phyloP scores from a whole-genome alignment of 1,139 yeast genomes.

The Scheffersomyces lignicola region DNA sequence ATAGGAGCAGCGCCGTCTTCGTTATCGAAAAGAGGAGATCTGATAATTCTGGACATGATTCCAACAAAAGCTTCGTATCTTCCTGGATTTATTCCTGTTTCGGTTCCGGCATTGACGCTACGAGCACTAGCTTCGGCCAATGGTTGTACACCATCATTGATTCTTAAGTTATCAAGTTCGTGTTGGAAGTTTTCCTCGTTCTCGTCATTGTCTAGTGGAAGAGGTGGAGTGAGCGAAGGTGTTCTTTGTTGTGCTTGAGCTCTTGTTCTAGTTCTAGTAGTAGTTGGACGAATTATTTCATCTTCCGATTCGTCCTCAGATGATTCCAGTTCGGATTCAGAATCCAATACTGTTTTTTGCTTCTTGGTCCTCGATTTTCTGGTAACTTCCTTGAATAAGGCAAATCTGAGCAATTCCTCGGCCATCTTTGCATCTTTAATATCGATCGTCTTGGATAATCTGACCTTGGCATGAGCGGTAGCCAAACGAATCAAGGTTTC shows the following conservation, averaged over 20 bases:
- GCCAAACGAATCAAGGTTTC: conserved; percentile 95
- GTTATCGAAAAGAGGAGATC: conserved; percentile 47
- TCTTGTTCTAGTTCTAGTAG: conserved; percentile 13
- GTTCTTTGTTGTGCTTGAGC: conserved; percentile 12
- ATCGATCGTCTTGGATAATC: conserved; percentile 75
- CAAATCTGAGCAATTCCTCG: conserved; percentile 78
- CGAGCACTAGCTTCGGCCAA: conserved; percentile 24
- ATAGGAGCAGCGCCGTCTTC: conserved; percentile 46
- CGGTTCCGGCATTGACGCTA: conserved; percentile 17
- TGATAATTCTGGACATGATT: conserved; percentile 47
- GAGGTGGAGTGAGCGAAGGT: conserved; percentile 12
- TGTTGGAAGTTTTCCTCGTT: conserved; percentile 24
- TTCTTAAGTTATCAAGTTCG: conserved; percentile 23
- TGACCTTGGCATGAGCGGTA: conserved; percentile 95
- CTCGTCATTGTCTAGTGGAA: conserved; percentile 7
- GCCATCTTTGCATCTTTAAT: conserved; percentile 84
- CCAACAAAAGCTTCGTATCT: conserved; percentile 48
- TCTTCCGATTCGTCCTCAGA: conserved; percentile 26
- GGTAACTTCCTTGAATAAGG: conserved; percentile 77
- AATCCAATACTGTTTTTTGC: conserved; percentile 25
- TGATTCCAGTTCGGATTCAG: conserved; percentile 20
- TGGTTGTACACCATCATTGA: conserved; percentile 15
- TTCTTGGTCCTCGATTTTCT: conserved; percentile 34
- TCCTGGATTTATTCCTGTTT: conserved; percentile 43
- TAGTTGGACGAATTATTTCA: conserved; percentile 21